These are phyloP conservation scores for Inga laurina DNA, from an alignment of 306 rosid species.

Conservation along the genomic window DNA sequence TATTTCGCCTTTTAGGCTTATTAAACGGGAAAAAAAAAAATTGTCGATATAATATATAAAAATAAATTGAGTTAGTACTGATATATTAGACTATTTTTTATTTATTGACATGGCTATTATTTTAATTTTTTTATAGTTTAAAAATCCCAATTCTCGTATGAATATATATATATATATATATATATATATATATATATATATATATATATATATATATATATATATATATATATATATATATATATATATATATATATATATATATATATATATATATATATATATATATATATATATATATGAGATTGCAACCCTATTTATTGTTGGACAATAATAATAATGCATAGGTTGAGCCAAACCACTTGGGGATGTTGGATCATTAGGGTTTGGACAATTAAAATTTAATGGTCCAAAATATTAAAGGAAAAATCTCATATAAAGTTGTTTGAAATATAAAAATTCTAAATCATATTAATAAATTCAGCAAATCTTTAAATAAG, in stretches of 20 bases:
- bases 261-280: too few relatives aligned
- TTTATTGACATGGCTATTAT: not conserved
- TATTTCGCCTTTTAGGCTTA: not conserved
- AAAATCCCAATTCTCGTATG: not conserved
- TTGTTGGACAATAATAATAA: not conserved
- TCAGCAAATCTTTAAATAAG: too few relatives aligned
- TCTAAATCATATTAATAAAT: too few relatives aligned
- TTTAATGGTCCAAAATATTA: not conserved
- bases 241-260: not conserved
- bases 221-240: not conserved
- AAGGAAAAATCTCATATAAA: not conserved
- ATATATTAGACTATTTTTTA: not conserved
- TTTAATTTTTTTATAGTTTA: not conserved
- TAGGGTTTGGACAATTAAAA: not conserved
- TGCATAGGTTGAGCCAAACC: not conserved
- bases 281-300: not conserved
- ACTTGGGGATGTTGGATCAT: not conserved
- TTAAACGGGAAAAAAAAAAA: not conserved
- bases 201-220: not conserved
- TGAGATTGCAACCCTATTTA: not conserved
- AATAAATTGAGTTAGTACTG: not conserved
- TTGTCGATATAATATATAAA: not conserved
- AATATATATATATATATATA: too few relatives aligned
- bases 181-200: not conserved
- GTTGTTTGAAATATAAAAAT: too few relatives aligned